Evolutionary conservation across 202 grass and related monocot species (phyloP).

Genomic region (Musa balbisiana): DNA sequence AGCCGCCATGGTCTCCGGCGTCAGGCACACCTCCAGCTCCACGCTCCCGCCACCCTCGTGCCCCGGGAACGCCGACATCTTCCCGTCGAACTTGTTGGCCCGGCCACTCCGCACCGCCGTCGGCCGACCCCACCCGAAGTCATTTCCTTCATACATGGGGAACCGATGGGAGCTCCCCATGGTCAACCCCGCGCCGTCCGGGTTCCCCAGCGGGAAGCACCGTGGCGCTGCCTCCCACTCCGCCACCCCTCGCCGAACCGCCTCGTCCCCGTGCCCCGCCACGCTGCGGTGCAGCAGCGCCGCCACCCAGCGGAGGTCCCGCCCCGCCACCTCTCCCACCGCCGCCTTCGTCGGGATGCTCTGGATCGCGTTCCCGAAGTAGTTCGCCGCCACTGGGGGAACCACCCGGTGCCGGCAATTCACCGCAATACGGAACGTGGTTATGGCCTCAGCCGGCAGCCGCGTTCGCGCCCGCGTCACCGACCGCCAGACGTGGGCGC

Average conservation of each 20-base stretch:
- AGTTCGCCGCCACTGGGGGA: slow-evolving; percentile 45
- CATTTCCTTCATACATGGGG: slow-evolving; percentile 88
- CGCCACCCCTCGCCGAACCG: slow-evolving; percentile 38
- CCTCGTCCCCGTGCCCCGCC: slow-evolving; percentile 41
- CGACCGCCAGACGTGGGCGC: slow-evolving; percentile 64
- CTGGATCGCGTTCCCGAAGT: slow-evolving; percentile 99
- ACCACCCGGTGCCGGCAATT: slow-evolving; percentile 76
- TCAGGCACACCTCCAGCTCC: slow-evolving; percentile 90
- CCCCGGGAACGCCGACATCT: slow-evolving; percentile 89
- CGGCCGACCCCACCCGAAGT: slow-evolving; percentile 81
- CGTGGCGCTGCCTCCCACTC: slow-evolving; percentile 71
- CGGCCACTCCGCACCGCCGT: slow-evolving; percentile 72
- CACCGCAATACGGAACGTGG: slow-evolving; percentile 84
- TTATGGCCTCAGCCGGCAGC: slow-evolving; percentile 40
- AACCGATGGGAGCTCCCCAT: slow-evolving; percentile 92
- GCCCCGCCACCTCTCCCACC: slow-evolving; percentile 50
- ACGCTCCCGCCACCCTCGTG: slow-evolving; percentile 54
- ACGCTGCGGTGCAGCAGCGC: slow-evolving; percentile 48
- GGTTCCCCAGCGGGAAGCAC: slow-evolving; percentile 93
- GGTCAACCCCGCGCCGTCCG: slow-evolving; percentile 72
- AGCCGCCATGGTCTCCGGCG: slow-evolving; percentile 69
- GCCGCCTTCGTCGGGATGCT: slow-evolving; percentile 57
- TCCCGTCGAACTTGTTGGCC: slow-evolving; percentile 94
- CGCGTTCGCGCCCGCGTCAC: slow-evolving; percentile 59
- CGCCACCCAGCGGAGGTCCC: slow-evolving; percentile 56